Percentiles rank a stretch among this genome's conserved stretches.
These are phyloP conservation scores for Chlamydomonas sphaeroides DNA, from an alignment of 139 green algal species.

Conservation along the genomic window DNA sequence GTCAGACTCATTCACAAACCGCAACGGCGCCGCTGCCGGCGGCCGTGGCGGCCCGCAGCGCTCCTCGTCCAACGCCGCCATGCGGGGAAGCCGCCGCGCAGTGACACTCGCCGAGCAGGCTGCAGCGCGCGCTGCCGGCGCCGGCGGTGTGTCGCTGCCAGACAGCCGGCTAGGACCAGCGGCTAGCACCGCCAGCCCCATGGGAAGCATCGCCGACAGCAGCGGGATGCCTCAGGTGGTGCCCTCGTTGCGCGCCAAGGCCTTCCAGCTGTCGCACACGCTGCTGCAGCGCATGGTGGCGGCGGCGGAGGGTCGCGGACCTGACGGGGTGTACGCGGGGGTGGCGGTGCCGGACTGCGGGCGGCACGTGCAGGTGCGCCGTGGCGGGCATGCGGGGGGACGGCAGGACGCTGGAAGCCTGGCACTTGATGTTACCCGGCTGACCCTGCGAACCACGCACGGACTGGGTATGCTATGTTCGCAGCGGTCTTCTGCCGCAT, in stretches of 20 bases:
- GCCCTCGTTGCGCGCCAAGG: constrained; percentile 37
- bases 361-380: constrained; percentile 29
- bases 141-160: too few relatives aligned
- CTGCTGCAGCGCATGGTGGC: constrained; percentile 37
- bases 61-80: background rate
- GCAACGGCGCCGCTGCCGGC: background rate
- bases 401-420: too few relatives aligned
- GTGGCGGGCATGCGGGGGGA: too few relatives aligned
- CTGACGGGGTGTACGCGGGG: constrained; percentile 23
- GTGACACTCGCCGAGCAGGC: constrained; percentile 1
- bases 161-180: too few relatives aligned
- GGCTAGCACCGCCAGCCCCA: background rate
- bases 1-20: constrained; percentile 11
- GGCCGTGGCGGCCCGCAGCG: background rate
- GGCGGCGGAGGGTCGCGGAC: background rate
- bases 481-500: too few relatives aligned
- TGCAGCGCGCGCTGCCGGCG: background rate
- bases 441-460: too few relatives aligned
- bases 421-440: too few relatives aligned
- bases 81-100: background rate
- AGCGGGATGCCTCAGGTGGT: background rate
- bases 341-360: constrained; percentile 23
- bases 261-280: constrained; percentile 35
- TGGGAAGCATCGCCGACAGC: background rate
- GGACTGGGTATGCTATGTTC: too few relatives aligned